Evolutionary conservation across 768 basidiomycete genomes (phyloP).

Genomic region (Cytidiella melzeri): DNA sequence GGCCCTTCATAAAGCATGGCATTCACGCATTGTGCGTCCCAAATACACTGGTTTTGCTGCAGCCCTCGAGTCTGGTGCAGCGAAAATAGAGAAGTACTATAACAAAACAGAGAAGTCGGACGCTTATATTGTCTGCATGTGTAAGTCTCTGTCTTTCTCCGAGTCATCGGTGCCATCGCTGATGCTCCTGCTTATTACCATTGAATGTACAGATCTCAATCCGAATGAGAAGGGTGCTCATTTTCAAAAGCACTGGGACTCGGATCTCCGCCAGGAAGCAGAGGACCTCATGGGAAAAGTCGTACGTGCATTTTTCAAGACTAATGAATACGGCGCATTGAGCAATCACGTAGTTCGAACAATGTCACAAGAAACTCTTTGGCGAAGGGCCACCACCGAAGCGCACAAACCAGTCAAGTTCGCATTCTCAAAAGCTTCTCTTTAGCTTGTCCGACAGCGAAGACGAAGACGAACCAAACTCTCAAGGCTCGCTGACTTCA

Average conservation of each 20-base stretch:
- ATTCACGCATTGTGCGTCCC: not conserved
- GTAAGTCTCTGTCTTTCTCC: not conserved
- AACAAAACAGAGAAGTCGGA: constrained; percentile 1
- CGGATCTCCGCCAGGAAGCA: not conserved
- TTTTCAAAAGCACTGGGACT: not conserved
- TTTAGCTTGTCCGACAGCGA: too few species aligned
- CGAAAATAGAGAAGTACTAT: constrained; percentile 2
- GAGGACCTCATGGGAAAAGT: not conserved
- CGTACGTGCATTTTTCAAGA: not conserved
- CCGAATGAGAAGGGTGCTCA: not conserved
- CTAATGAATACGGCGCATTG: not conserved
- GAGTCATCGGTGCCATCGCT: too few species aligned
- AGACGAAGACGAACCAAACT: too few species aligned
- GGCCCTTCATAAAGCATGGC: constrained; percentile 1
- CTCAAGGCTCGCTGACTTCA: too few species aligned
- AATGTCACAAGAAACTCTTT: not conserved
- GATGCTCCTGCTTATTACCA: not conserved
- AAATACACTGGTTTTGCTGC: not conserved
- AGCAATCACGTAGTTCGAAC: not conserved
- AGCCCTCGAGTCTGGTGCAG: not conserved
- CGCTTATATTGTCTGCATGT: constrained; percentile 4
- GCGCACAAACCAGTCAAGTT: not conserved
- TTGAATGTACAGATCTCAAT: not conserved
- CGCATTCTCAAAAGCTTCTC: too few species aligned
- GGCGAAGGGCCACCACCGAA: not conserved